Conservation (phyloP, 129 eudicot species). For the Arctium minus region DNA sequence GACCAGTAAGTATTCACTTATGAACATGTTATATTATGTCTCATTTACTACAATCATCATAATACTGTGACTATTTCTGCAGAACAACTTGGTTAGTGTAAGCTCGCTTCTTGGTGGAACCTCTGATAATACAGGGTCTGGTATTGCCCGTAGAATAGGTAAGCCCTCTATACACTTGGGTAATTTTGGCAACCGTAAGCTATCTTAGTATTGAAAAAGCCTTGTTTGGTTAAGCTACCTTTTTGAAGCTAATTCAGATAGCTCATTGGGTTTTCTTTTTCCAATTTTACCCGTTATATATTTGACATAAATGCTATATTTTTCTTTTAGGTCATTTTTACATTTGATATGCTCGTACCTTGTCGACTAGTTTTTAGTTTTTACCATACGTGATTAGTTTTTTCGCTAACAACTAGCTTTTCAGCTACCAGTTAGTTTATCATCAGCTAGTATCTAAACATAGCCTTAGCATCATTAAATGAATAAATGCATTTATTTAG, state of each 20-base stretch:
- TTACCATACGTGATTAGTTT: not conserved
- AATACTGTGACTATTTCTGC: not conserved
- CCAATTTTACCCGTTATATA: not conserved
- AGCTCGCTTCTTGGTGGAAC: conserved; percentile 71
- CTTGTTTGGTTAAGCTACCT: not conserved
- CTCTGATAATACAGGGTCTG: conserved; percentile 85
- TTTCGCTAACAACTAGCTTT: not conserved
- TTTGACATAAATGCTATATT: not conserved
- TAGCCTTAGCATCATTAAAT: not conserved
- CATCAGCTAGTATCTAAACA: not conserved
- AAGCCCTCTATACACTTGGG: not conserved
- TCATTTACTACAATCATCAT: not conserved
- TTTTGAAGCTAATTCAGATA: not conserved
- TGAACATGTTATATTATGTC: not conserved
- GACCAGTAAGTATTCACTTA: conserved; percentile 69
- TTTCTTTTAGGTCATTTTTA: not conserved
- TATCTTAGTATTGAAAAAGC: not conserved
- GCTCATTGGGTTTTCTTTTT: not conserved
- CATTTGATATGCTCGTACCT: not conserved
- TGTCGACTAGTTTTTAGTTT: not conserved
- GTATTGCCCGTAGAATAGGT: conserved; percentile 87
- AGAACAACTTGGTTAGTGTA: conserved; percentile 77
- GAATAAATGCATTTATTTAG: not conserved
- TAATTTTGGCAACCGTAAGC: not conserved
- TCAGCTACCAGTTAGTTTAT: not conserved